Evolutionary conservation across 1,284 basidiomycete species (phyloP).

Genomic region (Tilletia setariae): DNA sequence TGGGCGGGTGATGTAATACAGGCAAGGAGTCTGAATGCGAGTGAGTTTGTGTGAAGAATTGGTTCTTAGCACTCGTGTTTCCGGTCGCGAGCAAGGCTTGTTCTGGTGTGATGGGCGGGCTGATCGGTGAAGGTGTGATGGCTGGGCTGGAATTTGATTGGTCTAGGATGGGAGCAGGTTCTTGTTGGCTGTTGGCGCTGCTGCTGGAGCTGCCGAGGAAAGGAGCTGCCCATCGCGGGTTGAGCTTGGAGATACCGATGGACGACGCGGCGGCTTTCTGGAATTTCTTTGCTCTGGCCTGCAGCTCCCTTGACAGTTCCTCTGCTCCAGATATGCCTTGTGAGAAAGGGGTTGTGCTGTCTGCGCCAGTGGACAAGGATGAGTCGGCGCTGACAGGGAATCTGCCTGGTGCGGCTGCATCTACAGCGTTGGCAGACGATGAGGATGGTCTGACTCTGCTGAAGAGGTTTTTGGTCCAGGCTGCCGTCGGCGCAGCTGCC

Average conservation of each 20-base stretch:
- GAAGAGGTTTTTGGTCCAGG: constrained; percentile 11
- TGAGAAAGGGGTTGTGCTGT: neutral
- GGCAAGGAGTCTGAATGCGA: neutral
- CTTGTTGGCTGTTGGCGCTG: neutral
- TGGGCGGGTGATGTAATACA: neutral
- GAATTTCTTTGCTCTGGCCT: constrained; percentile 1
- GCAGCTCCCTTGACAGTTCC: neutral
- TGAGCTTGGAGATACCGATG: neutral
- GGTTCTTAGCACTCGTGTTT: neutral
- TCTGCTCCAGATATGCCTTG: neutral
- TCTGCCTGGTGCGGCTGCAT: neutral
- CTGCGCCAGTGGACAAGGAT: neutral
- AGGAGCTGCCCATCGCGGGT: neutral
- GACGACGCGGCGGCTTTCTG: neutral
- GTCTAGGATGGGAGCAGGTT: no score
- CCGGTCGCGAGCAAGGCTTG: neutral
- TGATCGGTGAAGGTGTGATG: neutral
- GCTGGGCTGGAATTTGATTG: neutral
- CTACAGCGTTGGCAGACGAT: neutral
- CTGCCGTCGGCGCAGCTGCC: neutral
- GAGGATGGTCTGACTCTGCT: constrained; percentile 1
- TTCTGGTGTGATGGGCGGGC: constrained; percentile 5
- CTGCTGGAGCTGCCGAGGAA: neutral
- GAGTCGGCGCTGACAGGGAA: neutral
- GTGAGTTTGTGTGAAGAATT: neutral